Evolutionary conservation across 371 early-diverging fungal genomes (phyloP), one percentile per base, ranked within the genome.

Genomic region (Mortierella sp.): DNA sequence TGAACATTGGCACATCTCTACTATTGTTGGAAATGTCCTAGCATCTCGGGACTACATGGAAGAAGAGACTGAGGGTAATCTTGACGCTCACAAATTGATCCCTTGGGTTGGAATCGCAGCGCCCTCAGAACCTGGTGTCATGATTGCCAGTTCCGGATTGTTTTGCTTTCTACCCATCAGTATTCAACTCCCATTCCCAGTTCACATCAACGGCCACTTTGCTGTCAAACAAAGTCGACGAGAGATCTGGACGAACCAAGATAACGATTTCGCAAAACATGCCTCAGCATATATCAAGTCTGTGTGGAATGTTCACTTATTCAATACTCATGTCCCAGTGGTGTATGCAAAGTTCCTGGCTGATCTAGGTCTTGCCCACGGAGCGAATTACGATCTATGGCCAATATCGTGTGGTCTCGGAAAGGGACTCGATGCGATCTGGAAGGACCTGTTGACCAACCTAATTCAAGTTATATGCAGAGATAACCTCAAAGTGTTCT

Each of bases 21-120:
- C 73, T 24, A 24, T 72, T 24, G 45, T 84, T 40, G 84, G 73
- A 11, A 69, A 84, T 49, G 60, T 84, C 1, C 14, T 45, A 10
- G 26, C 32, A 14, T 70, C 78, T 1, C 54, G 55, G 4, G 37
- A 60, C 12, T 22, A 64, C 24, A 84, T 84, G 69, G 0, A 9
- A 11, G 61, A 62, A 9, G 18, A 64, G 3, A 73, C 66, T 3
- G 60, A 70, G 5, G 70, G 62, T 9, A 61, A 73, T 32, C 57
- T 84, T 20, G 40, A 22, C 0, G 63, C 40, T 26, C 73, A 79
- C 14, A 84, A 66, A 12, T 51, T 84, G 28, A 73, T 84, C 26
- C 84, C 84, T n/a, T 84, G 77, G 77, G 84, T 84, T 10, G 84
- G 84, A 9, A 49, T 84, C 14, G 84, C 84, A 5, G 78, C 78